Conservation (phyloP, 768 basidiomycete genomes). For the Pisolithus albus region DNA sequence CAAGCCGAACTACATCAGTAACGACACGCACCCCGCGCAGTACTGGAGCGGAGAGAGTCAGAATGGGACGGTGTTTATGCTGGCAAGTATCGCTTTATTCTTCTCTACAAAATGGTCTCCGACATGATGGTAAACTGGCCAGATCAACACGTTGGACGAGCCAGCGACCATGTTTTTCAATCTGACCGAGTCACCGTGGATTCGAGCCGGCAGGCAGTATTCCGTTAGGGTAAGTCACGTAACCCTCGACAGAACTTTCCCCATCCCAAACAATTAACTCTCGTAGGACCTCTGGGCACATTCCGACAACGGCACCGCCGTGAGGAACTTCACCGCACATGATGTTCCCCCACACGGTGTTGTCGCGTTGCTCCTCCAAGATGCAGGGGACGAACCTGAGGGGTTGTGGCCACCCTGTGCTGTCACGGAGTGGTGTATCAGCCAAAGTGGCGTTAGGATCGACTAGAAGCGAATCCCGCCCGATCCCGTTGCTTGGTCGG, state of each 20-base stretch:
- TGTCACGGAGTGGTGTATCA: constrained; percentile 50
- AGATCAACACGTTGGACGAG: constrained; percentile 57
- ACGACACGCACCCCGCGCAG: constrained; percentile 50
- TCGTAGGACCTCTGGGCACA: constrained; percentile 68
- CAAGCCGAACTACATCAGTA: constrained; percentile 33
- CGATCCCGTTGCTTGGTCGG: too few relatives aligned
- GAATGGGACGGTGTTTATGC: constrained; percentile 63
- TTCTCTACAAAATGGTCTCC: background rate
- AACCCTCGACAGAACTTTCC: background rate
- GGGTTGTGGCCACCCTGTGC: constrained; percentile 50
- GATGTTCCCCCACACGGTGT: constrained; percentile 64
- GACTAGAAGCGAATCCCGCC: constrained; percentile 9
- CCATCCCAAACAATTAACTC: background rate
- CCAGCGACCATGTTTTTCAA: constrained; percentile 55
- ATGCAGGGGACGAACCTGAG: constrained; percentile 60
- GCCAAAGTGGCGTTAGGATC: constrained; percentile 46
- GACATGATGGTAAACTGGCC: background rate
- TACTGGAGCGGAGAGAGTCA: constrained; percentile 65
- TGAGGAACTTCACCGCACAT: constrained; percentile 48
- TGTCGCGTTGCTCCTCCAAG: constrained; percentile 56
- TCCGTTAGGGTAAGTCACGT: constrained; percentile 45
- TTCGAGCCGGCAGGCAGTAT: constrained; percentile 60
- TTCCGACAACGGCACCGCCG: constrained; percentile 60
- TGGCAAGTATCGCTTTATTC: constrained; percentile 32
- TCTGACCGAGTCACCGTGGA: constrained; percentile 65